Base-by-base conservation (phyloP, 2,329 filamentous ascomycete species). In the Diaporthe eres region DNA sequence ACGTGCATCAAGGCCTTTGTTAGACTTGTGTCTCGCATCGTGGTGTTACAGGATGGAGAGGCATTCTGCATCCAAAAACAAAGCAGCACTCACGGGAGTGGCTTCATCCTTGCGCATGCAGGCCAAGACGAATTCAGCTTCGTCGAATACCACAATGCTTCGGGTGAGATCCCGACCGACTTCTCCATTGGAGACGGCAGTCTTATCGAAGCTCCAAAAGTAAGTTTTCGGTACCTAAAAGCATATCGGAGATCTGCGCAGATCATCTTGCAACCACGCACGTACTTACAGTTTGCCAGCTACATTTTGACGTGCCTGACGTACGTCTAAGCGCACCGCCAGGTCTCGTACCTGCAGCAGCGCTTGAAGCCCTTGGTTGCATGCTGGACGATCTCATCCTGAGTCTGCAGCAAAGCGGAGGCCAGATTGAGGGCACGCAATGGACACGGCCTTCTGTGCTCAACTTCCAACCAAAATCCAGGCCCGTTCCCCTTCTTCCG, bases 101-200 rank as follows among this genome's bases (percentile, higher is more conserved):
- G 71, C 58, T 73, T 65, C 25, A 65, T 73, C 44, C 57, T 73
- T 13, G 71, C 71, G 13, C 58, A 73, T 44, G 71, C 57, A 63
- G 58, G 71, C 71, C 34, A 44, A 49, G 42, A 55, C 7, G 34
- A 73, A 3, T 73, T 73, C 47, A 49, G 28, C 17, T 73, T 63
- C 19, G 31, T 73, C 71, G 58, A 65, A 22, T 55, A 55, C 58
- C n/a, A 44, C 37, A 51, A 65, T 63, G 47, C 47, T 34, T 28
- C 44, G 44, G 58, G 13, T 53, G 58, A 65, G 71, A 55, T 76
- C 12, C 49, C 71, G n/a, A 76, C 74, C 4, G 76, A 77, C 57
- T 76, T 77, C 51, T 77, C 71, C n/a, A 72, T 77, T 71, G 74
- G 74, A 28, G 37, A 51, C 65, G n/a, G 65, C 60, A 74, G 70